Evolutionary conservation across 306 rosid species (phyloP), one percentile per base, ranked within the genome.

Genomic region (Oxytropis ochrocephala): DNA sequence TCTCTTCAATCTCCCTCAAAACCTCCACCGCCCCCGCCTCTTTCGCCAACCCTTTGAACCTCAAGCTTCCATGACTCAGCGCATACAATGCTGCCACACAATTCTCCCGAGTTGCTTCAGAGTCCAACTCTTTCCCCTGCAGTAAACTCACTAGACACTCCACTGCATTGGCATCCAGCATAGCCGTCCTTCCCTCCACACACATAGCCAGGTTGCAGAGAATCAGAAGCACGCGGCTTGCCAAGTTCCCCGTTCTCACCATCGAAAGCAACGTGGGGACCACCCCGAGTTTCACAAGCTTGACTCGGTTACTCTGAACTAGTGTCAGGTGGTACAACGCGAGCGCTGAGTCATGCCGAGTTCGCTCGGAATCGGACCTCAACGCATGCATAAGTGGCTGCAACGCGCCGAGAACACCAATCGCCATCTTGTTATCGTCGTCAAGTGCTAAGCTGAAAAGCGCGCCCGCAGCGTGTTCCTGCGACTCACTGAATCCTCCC

Each of bases 391-490:
- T 81, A 0, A 95, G 56, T 0, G 96, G 96, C 64, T 89, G 85
- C 56, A 95, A 44, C 58, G 96, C 92, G 64, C 96, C 95, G 52
- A 95, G 89, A 9, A 82, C 91, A 0, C 96, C 97, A 5, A 95
- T 91, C 0, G 99, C 99, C 95, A 91, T 89, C 61, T 89, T 89
- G 83, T 91, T 95, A 1, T 89, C 97, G 39, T 95, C 97, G 8
- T 89, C 82, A 21, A 91, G 24, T 0, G 97, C 96, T 27, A 95
- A 66, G 65, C 99, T 95, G 75, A 95, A 95, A 2, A 95, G 80
- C 5, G 95, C 96, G 5, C 99, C 99, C 11, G 95, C 97, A n/a
- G 96, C 95, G 79, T 91, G 97, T 39, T 95, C 99, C 83, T 91
- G 97, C 50, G 96, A 47, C 46, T 95, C 97, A 48, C 63, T 16